A percentile compares a stretch with the other conserved stretches of the same genome.
Evolutionary conservation across 2,329 filamentous ascomycete genomes (phyloP).

Genomic region (Aspergillus transmontanensis): DNA sequence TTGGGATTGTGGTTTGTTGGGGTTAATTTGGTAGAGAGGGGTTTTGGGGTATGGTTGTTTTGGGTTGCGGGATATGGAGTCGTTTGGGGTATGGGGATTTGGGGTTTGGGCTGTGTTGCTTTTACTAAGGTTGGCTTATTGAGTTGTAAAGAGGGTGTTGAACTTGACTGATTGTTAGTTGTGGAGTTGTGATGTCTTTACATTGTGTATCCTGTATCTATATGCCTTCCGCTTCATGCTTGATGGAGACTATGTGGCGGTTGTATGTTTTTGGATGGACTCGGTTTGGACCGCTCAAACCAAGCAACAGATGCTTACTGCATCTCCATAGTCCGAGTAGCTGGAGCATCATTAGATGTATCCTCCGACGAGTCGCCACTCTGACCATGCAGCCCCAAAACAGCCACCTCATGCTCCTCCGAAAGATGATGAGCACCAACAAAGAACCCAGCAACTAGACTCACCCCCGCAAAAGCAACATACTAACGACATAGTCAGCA

Average conservation of each 20-base stretch:
- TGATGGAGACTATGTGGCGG: neutral
- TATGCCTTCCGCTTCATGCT: neutral
- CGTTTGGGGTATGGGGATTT: neutral
- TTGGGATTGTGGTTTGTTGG: too few relatives aligned
- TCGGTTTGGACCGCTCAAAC: neutral
- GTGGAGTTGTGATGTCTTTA: neutral
- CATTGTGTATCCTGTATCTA: neutral
- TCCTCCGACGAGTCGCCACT: neutral
- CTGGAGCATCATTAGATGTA: neutral
- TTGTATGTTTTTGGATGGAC: neutral
- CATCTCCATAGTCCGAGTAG: neutral
- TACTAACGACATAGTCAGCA: neutral
- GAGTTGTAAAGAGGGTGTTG: neutral
- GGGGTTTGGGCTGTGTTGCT: neutral
- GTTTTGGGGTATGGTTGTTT: too few relatives aligned
- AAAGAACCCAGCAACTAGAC: neutral
- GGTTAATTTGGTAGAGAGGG: too few relatives aligned
- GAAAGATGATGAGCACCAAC: neutral
- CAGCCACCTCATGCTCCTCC: neutral
- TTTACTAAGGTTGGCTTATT: neutral
- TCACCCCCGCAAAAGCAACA: constrained; percentile 1
- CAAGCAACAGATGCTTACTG: neutral
- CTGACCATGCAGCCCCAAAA: neutral
- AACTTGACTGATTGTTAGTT: neutral
- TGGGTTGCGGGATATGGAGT: neutral